Conservation (phyloP, 139 green algal species). For the Chlorella sorokiniana region DNA sequence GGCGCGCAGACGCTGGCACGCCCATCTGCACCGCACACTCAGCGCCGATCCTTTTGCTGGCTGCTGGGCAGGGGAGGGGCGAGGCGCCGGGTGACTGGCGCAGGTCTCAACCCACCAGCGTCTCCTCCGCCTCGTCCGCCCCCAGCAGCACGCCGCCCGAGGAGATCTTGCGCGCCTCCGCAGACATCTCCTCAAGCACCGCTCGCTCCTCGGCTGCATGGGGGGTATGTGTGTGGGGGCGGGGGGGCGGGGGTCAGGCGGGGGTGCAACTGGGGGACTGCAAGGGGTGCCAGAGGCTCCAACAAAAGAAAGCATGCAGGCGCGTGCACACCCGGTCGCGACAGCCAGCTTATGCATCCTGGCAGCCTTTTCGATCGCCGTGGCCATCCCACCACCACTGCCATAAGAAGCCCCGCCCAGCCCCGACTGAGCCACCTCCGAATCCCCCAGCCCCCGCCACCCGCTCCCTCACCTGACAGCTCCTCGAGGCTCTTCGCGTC, state of each 20-base stretch:
- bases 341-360: too few relatives aligned
- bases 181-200: slow-evolving; percentile 83
- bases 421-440: too few relatives aligned
- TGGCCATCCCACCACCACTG: too few relatives aligned
- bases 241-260: background rate
- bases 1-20: background rate
- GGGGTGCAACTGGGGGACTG: background rate
- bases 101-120: slow-evolving; percentile 7
- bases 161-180: slow-evolving; percentile 60
- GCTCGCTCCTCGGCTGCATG: slow-evolving; percentile 57
- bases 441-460: too few relatives aligned
- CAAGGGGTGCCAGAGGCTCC: background rate
- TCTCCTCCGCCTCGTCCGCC: background rate
- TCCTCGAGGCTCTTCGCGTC: slow-evolving; percentile 47
- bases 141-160: slow-evolving; percentile 15
- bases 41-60: too few relatives aligned
- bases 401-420: too few relatives aligned
- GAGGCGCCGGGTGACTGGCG: too few relatives aligned
- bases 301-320: too few relatives aligned
- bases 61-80: too few relatives aligned
- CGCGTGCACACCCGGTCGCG: too few relatives aligned
- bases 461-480: slow-evolving; percentile 40
- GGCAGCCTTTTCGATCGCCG: too few relatives aligned
- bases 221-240: background rate
- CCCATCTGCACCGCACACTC: too few relatives aligned